Base-by-base conservation (phyloP, 1,139 yeast species). In the Nakaseomyces kungkrabaensis region DNA sequence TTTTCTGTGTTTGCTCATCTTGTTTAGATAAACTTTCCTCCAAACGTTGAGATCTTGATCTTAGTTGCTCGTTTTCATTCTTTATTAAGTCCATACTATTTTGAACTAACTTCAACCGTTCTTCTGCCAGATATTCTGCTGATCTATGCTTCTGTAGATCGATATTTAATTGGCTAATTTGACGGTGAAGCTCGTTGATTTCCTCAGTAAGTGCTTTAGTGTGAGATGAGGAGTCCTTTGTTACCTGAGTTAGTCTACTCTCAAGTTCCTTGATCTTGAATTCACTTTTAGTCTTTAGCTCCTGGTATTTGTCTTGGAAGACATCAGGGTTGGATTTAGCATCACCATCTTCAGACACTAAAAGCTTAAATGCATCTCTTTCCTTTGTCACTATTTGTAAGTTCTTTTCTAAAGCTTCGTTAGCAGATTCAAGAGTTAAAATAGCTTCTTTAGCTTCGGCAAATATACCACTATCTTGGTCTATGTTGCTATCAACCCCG, bases 361-460 rank as follows among this genome's bases (percentile, higher is more conserved):
- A 45, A 1, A 53, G 31, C 38, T 53, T 57, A 37, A 46, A 56
- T 13, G 57, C 58, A 49, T 59, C 61, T 9, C 59, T 48, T 48
- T 60, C 60, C 40, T 54, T 52, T 42, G 55, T 50, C 8, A 59
- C 22, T 3, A 50, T 47, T 24, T 49, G 46, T 4, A 63, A 37
- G 36, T 55, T 54, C 6, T 45, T 37, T 45, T 58, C 58, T 24
- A 78, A 60, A 37, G 75, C 70, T 29, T 75, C 73, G 43, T 85
- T 68, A 56, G 85, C 85, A 9, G 79, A 76, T 62, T 85, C 82
- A 49, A 89, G 70, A 1, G 79, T 74, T 40, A 77, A 63, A 43
- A 89, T 83, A 0, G 94, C 89, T 45, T 81, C 81, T 53, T 81
- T 81, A 3, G 96, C 96, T 56, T 84, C 94, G 48, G 75, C 76